Base-by-base conservation (phyloP, 2,329 filamentous ascomycete species). In the Thelonectria discophora region DNA sequence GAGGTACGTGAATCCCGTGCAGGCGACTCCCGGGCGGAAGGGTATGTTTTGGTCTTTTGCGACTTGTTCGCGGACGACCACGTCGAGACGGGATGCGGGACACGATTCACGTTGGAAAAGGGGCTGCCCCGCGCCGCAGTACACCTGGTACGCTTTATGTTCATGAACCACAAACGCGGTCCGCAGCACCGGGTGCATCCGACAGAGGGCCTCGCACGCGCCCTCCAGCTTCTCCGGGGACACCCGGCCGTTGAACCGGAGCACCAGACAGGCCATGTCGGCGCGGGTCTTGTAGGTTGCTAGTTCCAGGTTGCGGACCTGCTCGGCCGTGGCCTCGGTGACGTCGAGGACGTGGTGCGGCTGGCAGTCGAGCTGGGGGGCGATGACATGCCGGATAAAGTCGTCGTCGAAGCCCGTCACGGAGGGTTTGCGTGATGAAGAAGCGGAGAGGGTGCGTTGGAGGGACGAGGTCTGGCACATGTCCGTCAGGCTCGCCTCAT, bases 131-230 rank as follows among this genome's bases (percentile, higher is more conserved):
- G 77, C 76, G 49, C 78, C 78, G 37, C 84, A 70, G 34, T 81
- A 78, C 0, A 82, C 81, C 68, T 86, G 83, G 65, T 81, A 84
- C 0, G 85, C 74, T 2, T 75, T 76, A 7, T 81, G 77, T 11
- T 79, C 77, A 48, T 84, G 78, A 0, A 77, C 72, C 2, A 83
- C 76, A 56, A 88, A 88, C 0, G 81, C 80, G 0, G 86, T 86
- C 20, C 85, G 81, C 8, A 88, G 76, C 27, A 85, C 82, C 0
- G 82, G 80, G 43, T 86, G 83, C 37, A 82, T 75, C 34, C 73
- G 72, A 0, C 75, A 74, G 9, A 86, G 74, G 12, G 77, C 76
- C 20, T 76, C 74, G 65, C 82, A 85, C 0, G 82, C 81, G 1
- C 77, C 75, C 60, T 84, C 79, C 1, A 85, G 77, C 61, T 78